These are phyloP conservation scores for Ballota nigra DNA, from an alignment of 257 asterid species.

Conservation along the genomic window DNA sequence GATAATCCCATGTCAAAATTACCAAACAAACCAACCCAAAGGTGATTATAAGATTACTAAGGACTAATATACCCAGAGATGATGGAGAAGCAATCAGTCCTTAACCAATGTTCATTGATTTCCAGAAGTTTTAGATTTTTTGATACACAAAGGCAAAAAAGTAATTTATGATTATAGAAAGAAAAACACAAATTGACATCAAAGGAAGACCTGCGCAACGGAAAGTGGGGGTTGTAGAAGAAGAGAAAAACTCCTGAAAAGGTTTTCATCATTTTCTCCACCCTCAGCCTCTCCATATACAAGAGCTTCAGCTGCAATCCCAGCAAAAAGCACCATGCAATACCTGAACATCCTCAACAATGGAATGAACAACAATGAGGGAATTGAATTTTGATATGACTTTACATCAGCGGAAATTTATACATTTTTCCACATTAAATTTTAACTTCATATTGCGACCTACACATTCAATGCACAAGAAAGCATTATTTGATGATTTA, in stretches of 20 bases:
- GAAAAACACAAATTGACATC: conserved; percentile 6
- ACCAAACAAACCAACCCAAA: neutral
- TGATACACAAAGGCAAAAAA: neutral
- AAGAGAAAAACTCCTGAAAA: conserved; percentile 68
- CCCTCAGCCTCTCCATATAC: conserved; percentile 95
- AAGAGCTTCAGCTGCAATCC: conserved; percentile 97
- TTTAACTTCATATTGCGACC: neutral
- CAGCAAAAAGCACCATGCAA: conserved; percentile 98
- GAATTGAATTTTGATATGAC: conserved; percentile 10
- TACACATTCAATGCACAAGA: neutral
- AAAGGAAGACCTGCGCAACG: conserved; percentile 60
- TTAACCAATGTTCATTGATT: conserved; percentile 9
- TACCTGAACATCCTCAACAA: conserved; percentile 53
- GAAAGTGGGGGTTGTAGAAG: conserved; percentile 91
- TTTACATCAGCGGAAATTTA: neutral
- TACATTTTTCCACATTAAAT: neutral
- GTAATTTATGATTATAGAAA: neutral
- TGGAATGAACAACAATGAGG: conserved; percentile 4
- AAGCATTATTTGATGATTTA: conserved; percentile 12
- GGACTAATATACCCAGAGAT: conserved; percentile 1
- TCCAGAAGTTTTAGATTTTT: neutral
- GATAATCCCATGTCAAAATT: neutral
- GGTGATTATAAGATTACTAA: neutral
- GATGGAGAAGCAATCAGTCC: neutral
- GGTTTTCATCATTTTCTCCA: conserved; percentile 94